Base-by-base conservation (phyloP, 225 moss, liverwort and hornwort species). In the Ulota crispa region DNA sequence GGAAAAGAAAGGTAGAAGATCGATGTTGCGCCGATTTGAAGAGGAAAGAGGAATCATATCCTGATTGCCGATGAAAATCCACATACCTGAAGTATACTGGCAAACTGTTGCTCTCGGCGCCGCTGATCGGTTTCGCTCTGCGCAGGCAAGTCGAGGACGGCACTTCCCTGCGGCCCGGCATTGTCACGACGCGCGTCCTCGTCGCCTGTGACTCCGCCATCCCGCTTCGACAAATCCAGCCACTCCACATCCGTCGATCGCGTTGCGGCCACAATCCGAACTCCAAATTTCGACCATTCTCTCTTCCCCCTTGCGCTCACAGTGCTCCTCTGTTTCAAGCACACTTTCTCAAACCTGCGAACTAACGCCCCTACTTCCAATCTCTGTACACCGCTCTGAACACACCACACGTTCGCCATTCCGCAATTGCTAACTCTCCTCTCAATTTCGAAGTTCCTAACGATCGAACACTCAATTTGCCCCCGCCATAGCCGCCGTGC, bases 51-150 rank as follows among this genome's bases (percentile, higher is more conserved):
- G 24, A 5, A 50, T 1, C 1, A 6, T 18, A 50, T 16, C 4
- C 16, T 0, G 5, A 1, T 47, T 16, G 20, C 20, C 21, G 43
- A 36, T 9, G 6, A 14, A 7, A 21, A 68, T 47, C 13, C 30
- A 43, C 75, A 26, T 23, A 89, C 91, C 87, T 89, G 85, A 23
- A 91, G 87, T 78, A 91, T 89, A 56, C 71, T 89, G 41, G 89
- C 87, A 68, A 91, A 89, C 3, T 91, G 87, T 9, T 91, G 57
- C 70, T 91, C 91, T 28, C 89, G 83, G 39, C 91, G 91, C 42
- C 26, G 80, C 72, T 84, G 87, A 83, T 91, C 89, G 55, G 64
- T 54, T 2, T 89, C 83, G 14, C 87, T 85, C 77, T 91, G 89
- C 64, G 67, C 78, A 41, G 73, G 81, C 78, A 89, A 75, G 77